Base-by-base conservation (phyloP, 2,329 filamentous ascomycete species). In the Nemania bipapillata region DNA sequence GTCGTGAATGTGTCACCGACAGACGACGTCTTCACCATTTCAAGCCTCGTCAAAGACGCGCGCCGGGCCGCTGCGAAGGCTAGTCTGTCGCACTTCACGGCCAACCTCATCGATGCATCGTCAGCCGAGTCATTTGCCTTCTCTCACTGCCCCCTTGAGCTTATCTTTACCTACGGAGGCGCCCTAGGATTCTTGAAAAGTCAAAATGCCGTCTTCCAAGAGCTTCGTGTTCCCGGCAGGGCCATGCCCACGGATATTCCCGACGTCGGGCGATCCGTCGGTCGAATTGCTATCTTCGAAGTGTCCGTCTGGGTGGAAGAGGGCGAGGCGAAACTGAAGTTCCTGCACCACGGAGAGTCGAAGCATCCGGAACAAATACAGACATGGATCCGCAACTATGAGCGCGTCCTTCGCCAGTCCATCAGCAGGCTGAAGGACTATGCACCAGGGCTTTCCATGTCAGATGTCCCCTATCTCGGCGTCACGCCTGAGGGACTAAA, bases 151-250 rank as follows among this genome's bases (percentile, higher is more conserved):
- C 86, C 86, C 0, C 82, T 89, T 55, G 88, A 90, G 74, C 80
- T 90, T 42, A 81, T 88, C 37, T 89, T 90, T 75, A 89, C 83
- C 64, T 87, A 86, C 70, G 79, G 83, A 1, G 86, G 86, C 3
- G 82, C 82, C 0, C 77, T 83, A 17, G 82, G 86, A 56, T 81
- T 84, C n/a, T 74, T 86, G 0, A 83, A 85, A 58, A 80, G 80
- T 1, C 78, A 81, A 9, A 83, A 85, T 50, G 81, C 84, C 0
- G 77, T 89, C 1, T 80, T 90, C 8, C 81, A 85, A 66, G 83
- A 85, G 35, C 73, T 85, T 0, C 69, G 79, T 2, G 75, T 83
- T 0, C 82, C 84, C 0, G 82, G 81, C 0, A 79, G 79, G 32
- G 78, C 79, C 0, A 72, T 81, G 1, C 77, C 74, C 7, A 82